Evolutionary conservation across 2,329 filamentous ascomycete species (phyloP), one percentile per base, ranked within the genome.

Genomic region (Cladobotryum protrusum): DNA sequence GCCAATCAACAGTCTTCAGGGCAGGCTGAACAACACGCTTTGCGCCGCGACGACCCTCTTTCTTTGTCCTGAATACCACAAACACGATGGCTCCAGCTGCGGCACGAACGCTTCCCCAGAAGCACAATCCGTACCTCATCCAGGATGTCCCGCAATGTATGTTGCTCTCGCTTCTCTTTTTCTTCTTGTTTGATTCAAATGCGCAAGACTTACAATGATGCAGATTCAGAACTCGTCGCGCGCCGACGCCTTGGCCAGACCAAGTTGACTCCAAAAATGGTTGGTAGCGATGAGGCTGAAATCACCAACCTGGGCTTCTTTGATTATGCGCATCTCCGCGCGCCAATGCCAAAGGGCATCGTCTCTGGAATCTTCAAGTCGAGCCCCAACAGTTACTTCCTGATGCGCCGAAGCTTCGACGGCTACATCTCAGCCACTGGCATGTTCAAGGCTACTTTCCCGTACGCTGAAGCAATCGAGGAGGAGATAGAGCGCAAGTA

Each of bases 261-360:
- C 19, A 87, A 95, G 69, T 79, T 99, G 56, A 84, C 85, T 9
- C 83, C 91, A 47, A 93, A 90, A 72, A 83, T 89, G 61, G 83
- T 85, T 33, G 83, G 86, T 59, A 82, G 83, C 67, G 85, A 89
- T 56, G 85, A 89, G 57, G 81, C 83, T 50, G 88, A 89, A 65
- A 76, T 82, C 43, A 78, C 85, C 57, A 83, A 86, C 58, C 75
- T 93, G 53, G 89, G 89, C 46, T 82, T 85, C 43, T 96, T 99
- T 66, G 93, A 97, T 70, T 99, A 99, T 69, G 92, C 91, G 57
- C 93, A 99, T 67, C 78, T 99, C 45, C 87, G 92, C 63, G 92
- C 91, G 53, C 92, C 93, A 13, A 74, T 99, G 43, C 93, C 93
- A 45, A 93, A 91, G 69, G 90, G 93, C 56, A 85, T 97, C 59